Percentiles rank a stretch among this genome's conserved stretches.
Conservation (phyloP, 225 moss, liverwort and hornwort species). For the Lunularia cruciata region DNA sequence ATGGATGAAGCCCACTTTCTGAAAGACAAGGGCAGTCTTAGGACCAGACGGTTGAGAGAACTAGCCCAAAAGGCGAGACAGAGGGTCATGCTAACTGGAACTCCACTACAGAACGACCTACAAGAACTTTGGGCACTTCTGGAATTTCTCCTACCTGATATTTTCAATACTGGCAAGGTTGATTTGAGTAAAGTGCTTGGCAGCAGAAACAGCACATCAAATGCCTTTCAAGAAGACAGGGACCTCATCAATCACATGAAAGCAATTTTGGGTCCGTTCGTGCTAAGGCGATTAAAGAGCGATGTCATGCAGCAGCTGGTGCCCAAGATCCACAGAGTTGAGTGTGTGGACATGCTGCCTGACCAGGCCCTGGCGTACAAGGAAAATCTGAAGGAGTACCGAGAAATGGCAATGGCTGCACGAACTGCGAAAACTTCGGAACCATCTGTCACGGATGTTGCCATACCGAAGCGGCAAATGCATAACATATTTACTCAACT, state of each 20-base stretch:
- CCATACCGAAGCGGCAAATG: conserved; percentile 79
- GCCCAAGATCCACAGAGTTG: conserved; percentile 85
- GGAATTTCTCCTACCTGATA: conserved; percentile 92
- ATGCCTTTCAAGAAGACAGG: conserved; percentile 64
- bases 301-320: conserved; percentile 99
- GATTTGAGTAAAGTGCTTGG: conserved; percentile 90
- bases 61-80: conserved; percentile 83
- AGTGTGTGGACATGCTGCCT: conserved; percentile 68
- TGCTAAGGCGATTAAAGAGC: conserved; percentile 79
- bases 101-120: conserved; percentile 92
- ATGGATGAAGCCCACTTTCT: conserved; percentile 97
- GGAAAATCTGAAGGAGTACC: conserved; percentile 78
- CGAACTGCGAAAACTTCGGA: conserved; percentile 50
- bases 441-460: conserved; percentile 42
- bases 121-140: conserved; percentile 97
- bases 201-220: conserved; percentile 65
- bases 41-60: conserved; percentile 78
- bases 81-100: conserved; percentile 94
- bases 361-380: conserved; percentile 73
- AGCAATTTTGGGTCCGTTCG: conserved; percentile 91
- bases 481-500: conserved; percentile 93
- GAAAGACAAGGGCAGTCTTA: conserved; percentile 85
- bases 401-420: conserved; percentile 66
- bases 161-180: conserved; percentile 76
- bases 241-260: conserved; percentile 87